Conservation (phyloP, 2,329 filamentous ascomycete genomes). For the Fusarium subtropicale region DNA sequence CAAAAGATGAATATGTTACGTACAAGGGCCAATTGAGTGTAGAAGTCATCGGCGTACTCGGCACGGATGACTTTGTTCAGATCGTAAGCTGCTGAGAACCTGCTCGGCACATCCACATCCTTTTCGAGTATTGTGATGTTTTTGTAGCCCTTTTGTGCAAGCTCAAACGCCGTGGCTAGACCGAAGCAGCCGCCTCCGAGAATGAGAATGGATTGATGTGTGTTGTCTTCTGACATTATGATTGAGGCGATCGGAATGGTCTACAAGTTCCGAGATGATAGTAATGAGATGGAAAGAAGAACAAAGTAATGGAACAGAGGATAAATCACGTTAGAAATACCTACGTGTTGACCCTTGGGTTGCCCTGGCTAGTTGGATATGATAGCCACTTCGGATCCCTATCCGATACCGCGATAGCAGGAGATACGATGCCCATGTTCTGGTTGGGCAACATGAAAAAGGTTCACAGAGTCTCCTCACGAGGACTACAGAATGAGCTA, state of each 20-base stretch:
- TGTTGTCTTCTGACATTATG: slow-evolving; percentile 11
- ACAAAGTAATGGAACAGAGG: accelerated
- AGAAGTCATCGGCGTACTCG: slow-evolving; percentile 29
- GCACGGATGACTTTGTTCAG: slow-evolving; percentile 34
- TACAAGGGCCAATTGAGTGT: slow-evolving; percentile 25
- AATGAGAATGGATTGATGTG: slow-evolving; percentile 23
- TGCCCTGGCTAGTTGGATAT: neutral
- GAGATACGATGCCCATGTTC: neutral
- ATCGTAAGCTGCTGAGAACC: slow-evolving; percentile 32
- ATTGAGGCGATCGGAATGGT: accelerated
- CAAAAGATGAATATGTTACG: accelerated
- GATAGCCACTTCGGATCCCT: slow-evolving; percentile 8
- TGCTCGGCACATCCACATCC: slow-evolving; percentile 17
- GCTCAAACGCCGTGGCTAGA: slow-evolving; percentile 15
- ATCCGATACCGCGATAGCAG: slow-evolving; percentile 17
- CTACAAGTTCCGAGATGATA: too few relatives aligned
- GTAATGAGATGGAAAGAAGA: accelerated
- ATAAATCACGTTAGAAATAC: neutral
- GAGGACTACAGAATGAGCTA: slow-evolving; percentile 15
- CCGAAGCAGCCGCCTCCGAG: slow-evolving; percentile 33
- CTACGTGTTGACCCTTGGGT: neutral
- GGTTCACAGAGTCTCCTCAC: slow-evolving; percentile 14
- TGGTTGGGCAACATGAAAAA: slow-evolving; percentile 12
- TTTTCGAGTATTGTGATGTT: slow-evolving; percentile 33
- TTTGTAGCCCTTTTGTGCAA: slow-evolving; percentile 26